These are phyloP conservation scores for Salix brachista DNA, from an alignment of 345 rosid species.

Conservation along the genomic window DNA sequence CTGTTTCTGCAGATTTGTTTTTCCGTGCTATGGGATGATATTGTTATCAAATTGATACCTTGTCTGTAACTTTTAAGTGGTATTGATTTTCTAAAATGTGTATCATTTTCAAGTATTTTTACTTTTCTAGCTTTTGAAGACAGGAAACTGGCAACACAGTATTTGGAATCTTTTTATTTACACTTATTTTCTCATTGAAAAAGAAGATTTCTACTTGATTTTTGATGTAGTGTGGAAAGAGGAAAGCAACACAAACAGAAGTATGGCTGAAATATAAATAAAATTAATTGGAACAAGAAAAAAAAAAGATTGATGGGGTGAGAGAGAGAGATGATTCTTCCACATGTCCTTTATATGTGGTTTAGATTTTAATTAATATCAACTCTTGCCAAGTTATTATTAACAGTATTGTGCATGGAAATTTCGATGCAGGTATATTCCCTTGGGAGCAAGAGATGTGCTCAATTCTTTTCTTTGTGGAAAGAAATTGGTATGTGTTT, in stretches of 20 bases:
- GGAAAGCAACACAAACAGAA: no score
- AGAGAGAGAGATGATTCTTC: neutral
- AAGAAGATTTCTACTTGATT: neutral
- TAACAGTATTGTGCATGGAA: neutral
- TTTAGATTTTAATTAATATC: neutral
- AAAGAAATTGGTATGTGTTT: constrained; percentile 50
- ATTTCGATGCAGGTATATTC: constrained; percentile 53
- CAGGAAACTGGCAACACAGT: neutral
- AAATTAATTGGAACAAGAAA: no score
- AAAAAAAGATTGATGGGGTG: neutral
- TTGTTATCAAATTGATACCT: neutral
- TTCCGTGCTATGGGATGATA: neutral
- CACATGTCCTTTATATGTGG: neutral
- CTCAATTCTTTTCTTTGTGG: constrained; percentile 52
- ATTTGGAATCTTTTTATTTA: neutral
- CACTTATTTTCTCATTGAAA: neutral
- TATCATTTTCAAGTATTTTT: neutral
- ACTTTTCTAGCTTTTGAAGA: neutral
- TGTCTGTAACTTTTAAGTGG: neutral
- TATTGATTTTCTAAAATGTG: neutral
- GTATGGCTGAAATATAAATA: no score
- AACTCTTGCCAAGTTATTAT: neutral
- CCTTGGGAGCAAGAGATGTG: constrained; percentile 63
- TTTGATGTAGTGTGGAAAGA: neutral
- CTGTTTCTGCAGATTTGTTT: neutral